A percentile compares a stretch with the other conserved stretches of the same genome.
Conservation (phyloP, 306 rosid species). For the Vicia faba region DNA sequence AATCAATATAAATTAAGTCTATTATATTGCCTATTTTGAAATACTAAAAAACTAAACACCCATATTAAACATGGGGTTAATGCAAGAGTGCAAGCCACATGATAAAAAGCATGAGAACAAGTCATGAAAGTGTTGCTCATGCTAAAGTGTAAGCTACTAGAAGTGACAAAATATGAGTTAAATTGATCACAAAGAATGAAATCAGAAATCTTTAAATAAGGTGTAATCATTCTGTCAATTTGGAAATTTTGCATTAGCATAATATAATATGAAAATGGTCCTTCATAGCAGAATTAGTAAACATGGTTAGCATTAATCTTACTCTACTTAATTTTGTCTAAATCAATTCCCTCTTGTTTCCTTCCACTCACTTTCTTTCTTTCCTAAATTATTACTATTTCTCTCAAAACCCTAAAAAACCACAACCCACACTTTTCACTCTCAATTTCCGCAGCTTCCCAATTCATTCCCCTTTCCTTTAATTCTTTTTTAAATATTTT, state of each 20-base stretch:
- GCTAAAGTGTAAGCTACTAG: background rate
- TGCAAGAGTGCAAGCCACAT: too few relatives aligned
- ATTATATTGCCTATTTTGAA: too few relatives aligned
- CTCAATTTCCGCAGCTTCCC: constrained; percentile 2
- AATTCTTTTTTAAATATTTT: background rate
- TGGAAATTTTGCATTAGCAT: background rate
- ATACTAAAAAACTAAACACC: too few relatives aligned
- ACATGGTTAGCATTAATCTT: too few relatives aligned
- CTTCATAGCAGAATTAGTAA: too few relatives aligned
- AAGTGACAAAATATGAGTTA: too few relatives aligned
- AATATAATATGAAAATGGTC: too few relatives aligned
- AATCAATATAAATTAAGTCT: too few relatives aligned
- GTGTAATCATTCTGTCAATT: background rate
- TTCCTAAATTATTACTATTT: background rate
- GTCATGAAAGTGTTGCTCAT: background rate
- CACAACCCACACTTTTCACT: constrained; percentile 17
- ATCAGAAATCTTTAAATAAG: background rate
- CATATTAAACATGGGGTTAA: too few relatives aligned
- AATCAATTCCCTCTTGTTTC: constrained; percentile 1
- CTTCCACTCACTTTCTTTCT: constrained; percentile 4
- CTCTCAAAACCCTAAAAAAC: constrained; percentile 7
- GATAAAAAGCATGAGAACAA: background rate
- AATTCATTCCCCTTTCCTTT: constrained; percentile 23
- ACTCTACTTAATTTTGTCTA: background rate
- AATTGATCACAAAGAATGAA: background rate